Evolutionary conservation across 1,139 yeast genomes (phyloP).

Genomic region (Pichia sp.): DNA sequence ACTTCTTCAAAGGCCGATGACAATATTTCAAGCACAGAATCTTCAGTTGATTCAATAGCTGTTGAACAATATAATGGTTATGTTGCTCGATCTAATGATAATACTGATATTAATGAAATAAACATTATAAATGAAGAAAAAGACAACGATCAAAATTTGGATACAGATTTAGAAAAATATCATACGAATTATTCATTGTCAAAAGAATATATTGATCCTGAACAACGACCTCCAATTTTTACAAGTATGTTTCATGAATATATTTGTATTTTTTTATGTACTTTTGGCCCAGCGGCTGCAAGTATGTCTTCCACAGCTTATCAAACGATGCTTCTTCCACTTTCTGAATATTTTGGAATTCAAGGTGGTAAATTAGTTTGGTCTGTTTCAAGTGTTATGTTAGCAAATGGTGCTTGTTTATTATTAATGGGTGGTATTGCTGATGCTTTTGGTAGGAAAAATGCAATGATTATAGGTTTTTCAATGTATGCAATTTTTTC

Average conservation of each 20-base stretch:
- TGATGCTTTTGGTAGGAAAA: conserved; percentile 39
- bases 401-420: conserved; percentile 38
- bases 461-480: conserved; percentile 32
- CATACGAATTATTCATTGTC: conserved; percentile 11
- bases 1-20: no score
- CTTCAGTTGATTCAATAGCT: no score
- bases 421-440: conserved; percentile 39
- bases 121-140: neutral
- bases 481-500: conserved; percentile 31
- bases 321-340: conserved; percentile 31
- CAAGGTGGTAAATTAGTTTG: conserved; percentile 38
- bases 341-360: conserved; percentile 31
- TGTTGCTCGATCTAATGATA: no score
- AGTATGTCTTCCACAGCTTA: conserved; percentile 33
- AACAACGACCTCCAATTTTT: conserved; percentile 30
- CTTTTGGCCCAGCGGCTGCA: conserved; percentile 38
- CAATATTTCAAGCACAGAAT: no score
- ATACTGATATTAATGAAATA: neutral
- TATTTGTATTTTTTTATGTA: conserved; percentile 29
- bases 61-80: no score
- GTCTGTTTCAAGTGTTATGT: conserved; percentile 35
- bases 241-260: conserved; percentile 25
- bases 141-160: neutral
- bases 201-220: conserved; percentile 21
- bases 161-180: conserved; percentile 9